A percentile compares a stretch with the other conserved stretches of the same genome.
These are phyloP conservation scores for Fraxinus sp. DNA, from an alignment of 305 asterid genomes.

Conservation along the genomic window DNA sequence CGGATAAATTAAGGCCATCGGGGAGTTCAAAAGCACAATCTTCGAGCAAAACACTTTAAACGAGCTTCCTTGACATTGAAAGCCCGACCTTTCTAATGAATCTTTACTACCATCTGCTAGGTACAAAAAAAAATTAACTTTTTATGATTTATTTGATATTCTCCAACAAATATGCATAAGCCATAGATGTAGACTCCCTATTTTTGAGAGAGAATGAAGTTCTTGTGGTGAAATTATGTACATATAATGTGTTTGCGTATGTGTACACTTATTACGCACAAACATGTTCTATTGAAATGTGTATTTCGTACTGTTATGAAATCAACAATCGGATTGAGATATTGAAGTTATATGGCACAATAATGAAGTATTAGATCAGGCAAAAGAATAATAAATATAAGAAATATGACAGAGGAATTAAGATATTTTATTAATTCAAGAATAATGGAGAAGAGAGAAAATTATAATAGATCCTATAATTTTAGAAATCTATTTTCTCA, in stretches of 20 bases:
- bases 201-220: not conserved
- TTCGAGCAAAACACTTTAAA: constrained; percentile 76
- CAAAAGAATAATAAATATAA: too few relatives aligned
- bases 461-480: too few relatives aligned
- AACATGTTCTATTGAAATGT: not conserved
- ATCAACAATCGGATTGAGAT: too few relatives aligned
- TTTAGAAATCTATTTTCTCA: too few relatives aligned
- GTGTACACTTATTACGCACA: not conserved
- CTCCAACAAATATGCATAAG: constrained; percentile 7
- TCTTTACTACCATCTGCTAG: constrained; percentile 69
- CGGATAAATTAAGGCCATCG: constrained; percentile 51
- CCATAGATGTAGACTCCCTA: constrained; percentile 25
- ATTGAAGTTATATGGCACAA: too few relatives aligned
- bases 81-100: constrained; percentile 81
- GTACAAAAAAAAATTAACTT: constrained; percentile 32
- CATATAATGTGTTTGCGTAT: not conserved
- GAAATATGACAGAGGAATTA: too few relatives aligned
- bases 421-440: too few relatives aligned
- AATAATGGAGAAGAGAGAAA: too few relatives aligned
- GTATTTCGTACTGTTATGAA: not conserved
- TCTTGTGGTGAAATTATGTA: constrained; percentile 6
- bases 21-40: constrained; percentile 65
- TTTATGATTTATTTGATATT: not conserved
- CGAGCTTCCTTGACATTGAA: constrained; percentile 84
- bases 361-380: too few relatives aligned